These are phyloP conservation scores for Suillus tomentosus DNA, from an alignment of 768 basidiomycete species.

Conservation along the genomic window DNA sequence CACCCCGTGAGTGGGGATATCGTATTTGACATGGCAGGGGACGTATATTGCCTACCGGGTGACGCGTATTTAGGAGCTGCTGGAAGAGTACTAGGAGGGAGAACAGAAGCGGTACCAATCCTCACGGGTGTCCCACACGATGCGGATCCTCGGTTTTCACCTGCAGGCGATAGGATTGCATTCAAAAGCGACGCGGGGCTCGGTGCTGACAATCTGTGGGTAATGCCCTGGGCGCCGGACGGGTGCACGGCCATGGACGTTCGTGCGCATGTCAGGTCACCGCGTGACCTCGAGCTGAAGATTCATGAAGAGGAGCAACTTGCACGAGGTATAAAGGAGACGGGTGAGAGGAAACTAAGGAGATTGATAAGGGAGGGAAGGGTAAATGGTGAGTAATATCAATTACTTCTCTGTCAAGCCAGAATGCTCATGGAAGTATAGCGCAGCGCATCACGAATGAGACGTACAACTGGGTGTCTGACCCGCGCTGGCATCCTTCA, in stretches of 20 bases:
- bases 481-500: constrained; percentile 70
- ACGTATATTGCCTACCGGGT: constrained; percentile 69
- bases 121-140: constrained; percentile 68
- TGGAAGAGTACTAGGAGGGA: constrained; percentile 24
- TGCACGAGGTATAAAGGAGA: constrained; percentile 52
- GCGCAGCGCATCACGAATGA: constrained; percentile 66
- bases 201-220: constrained; percentile 78
- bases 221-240: constrained; percentile 52
- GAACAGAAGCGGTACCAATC: constrained; percentile 56
- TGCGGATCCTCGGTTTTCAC: constrained; percentile 73
- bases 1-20: constrained; percentile 71
- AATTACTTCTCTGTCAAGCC: background rate
- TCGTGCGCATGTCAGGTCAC: constrained; percentile 36
- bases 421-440: constrained; percentile 20
- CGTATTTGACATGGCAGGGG: constrained; percentile 75
- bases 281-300: constrained; percentile 37
- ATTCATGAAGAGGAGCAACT: constrained; percentile 49
- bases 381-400: constrained; percentile 36
- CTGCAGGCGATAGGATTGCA: constrained; percentile 60
- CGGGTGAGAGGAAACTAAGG: constrained; percentile 44
- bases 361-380: constrained; percentile 63
- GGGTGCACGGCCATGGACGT: constrained; percentile 67
- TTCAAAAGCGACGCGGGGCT: constrained; percentile 74
- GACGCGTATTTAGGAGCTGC: constrained; percentile 29
- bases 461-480: constrained; percentile 71